Evolutionary conservation across 352 stramenopile genomes (phyloP), one percentile per base, ranked within the genome.

Genomic region (Pythium phragmiticola): DNA sequence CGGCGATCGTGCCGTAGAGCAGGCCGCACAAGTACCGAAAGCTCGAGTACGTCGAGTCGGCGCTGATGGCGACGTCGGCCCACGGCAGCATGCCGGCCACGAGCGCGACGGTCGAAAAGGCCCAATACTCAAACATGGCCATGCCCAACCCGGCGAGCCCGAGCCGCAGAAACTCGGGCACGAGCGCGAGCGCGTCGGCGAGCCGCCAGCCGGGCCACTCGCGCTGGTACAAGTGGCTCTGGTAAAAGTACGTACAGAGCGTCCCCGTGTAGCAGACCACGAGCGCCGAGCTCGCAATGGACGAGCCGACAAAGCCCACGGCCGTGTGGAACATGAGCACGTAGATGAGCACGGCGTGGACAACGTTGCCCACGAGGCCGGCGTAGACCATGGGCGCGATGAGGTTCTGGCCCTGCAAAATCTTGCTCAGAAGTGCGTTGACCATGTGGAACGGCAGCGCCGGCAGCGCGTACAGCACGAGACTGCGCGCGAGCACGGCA

Each of bases 91-190:
- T 76, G 14, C 87, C 84, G 2, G 87, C 87, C 14, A 86, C 69
- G 1, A 96, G 68, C n/a, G 82, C 76, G 43, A 94, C 75, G 0
- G 72, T 71, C 11, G 89, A 86, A 50, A 92, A 96, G 19, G 84
- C 84, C 79, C 81, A 92, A 55, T 87, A 93, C 69, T 96, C 87
- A 61, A 91, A 96, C 65, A 94, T 82, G 34, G 94, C 78, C 81
- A 95, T 93, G 39, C 87, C 69, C 66, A 95, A 77, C 0, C 89
- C 89, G 0, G 87, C 90, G 34, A 94, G 60, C 12, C 87, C 89
- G 21, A 97, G 77, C 14, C 75, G 73, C 1, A 95, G 52, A 55
- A 96, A 96, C 59, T 92, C 79, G 16, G 80, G 73, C 17, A 94
- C 73, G 28, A 91, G 68, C 41, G 70, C 75, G 26, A 92, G 46